Evolutionary conservation across 139 green algal genomes (phyloP).

Genomic region (Chlorella sp.): DNA sequence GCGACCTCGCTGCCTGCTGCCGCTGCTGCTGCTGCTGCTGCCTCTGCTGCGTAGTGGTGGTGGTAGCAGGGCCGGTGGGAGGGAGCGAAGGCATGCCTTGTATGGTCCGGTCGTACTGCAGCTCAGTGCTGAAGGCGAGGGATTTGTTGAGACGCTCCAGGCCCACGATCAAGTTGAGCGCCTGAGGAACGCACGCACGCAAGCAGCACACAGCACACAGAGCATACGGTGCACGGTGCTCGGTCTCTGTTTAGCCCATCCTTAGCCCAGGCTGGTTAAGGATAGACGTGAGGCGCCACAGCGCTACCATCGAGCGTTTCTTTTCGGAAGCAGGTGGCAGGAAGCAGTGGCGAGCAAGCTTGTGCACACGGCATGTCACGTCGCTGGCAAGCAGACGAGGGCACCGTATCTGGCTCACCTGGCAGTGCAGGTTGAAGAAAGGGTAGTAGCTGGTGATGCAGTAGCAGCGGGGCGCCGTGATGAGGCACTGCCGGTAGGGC

Average conservation of each 20-base stretch:
- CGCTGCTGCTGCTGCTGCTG: constrained; percentile 9
- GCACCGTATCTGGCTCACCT: constrained; percentile 34
- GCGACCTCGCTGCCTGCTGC: constrained; percentile 1
- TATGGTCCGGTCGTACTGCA: neutral
- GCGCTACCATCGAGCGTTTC: no score
- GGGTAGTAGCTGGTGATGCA: constrained; percentile 79
- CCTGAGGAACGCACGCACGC: constrained; percentile 29
- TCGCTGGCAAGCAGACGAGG: neutral
- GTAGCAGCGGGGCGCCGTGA: constrained; percentile 81
- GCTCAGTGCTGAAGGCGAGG: constrained; percentile 28
- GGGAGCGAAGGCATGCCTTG: no score
- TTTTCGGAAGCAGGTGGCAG: no score
- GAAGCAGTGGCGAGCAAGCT: no score
- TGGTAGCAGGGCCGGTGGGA: no score
- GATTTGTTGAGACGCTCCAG: constrained; percentile 73
- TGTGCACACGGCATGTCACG: neutral
- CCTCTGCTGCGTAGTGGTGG: constrained; percentile 5
- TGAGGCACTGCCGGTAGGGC: constrained; percentile 58
- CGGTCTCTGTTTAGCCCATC: no score
- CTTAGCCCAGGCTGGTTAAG: no score
- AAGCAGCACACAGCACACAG: neutral
- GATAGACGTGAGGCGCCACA: no score
- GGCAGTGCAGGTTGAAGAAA: constrained; percentile 87
- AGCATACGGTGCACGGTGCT: no score
- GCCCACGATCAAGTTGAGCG: constrained; percentile 72